A percentile compares a stretch with the other conserved stretches of the same genome.
Conservation (phyloP, 192 early-diverging fungal species). For the Coemansia furcata region DNA sequence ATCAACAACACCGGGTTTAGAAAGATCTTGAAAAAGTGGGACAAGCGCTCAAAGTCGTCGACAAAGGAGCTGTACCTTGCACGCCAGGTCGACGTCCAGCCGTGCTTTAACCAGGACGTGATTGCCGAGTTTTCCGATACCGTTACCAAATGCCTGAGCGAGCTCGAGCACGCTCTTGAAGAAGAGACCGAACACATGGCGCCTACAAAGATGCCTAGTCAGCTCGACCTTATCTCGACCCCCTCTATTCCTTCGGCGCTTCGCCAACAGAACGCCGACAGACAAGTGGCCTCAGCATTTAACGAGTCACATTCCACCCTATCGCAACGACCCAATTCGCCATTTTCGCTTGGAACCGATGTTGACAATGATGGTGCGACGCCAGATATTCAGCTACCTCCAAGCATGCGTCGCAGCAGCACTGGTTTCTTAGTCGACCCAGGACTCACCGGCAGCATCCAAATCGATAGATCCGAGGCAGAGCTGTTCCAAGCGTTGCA, state of each 20-base stretch:
- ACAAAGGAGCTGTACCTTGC: slow-evolving; percentile 98
- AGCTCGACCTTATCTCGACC: slow-evolving; percentile 39
- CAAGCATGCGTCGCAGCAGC: slow-evolving; percentile 19
- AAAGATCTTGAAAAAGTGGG: slow-evolving; percentile 99
- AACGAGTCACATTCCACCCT: background rate
- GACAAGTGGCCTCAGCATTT: background rate
- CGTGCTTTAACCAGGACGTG: slow-evolving; percentile 93
- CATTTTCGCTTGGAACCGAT: slow-evolving; percentile 15
- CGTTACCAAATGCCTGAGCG: slow-evolving; percentile 67
- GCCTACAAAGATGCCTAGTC: slow-evolving; percentile 20
- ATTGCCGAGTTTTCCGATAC: slow-evolving; percentile 88
- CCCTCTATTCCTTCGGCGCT: slow-evolving; percentile 23
- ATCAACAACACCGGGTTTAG: slow-evolving; percentile 95
- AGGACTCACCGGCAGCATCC: slow-evolving; percentile 29
- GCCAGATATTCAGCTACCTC: slow-evolving; percentile 4
- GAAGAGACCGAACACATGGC: slow-evolving; percentile 26
- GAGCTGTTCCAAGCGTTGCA: slow-evolving; percentile 40
- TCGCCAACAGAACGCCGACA: slow-evolving; percentile 6
- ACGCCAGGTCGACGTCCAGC: slow-evolving; percentile 96
- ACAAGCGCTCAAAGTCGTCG: slow-evolving; percentile 95
- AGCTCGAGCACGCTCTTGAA: slow-evolving; percentile 67
- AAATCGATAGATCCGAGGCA: slow-evolving; percentile 43
- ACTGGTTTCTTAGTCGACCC: slow-evolving; percentile 26
- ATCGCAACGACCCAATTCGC: background rate
- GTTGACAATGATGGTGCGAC: background rate